A percentile compares a stretch with the other conserved stretches of the same genome.
These are phyloP conservation scores for Rhodamnia rubescens DNA, from an alignment of 345 rosid genomes.

Conservation along the genomic window DNA sequence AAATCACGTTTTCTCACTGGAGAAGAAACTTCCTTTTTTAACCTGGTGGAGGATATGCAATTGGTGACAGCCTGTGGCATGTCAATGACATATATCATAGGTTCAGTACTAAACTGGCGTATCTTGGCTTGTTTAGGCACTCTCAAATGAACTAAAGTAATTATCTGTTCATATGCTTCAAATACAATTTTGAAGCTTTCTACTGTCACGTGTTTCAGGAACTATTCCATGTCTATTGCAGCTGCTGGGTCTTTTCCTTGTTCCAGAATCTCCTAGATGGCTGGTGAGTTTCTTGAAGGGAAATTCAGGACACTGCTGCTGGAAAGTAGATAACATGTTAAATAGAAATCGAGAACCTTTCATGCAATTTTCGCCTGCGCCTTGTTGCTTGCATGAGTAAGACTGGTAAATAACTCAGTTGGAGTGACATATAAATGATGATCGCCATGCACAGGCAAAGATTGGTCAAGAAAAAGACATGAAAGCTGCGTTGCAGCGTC, in stretches of 20 bases:
- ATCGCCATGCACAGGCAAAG: constrained; percentile 15
- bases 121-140: constrained; percentile 17
- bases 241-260: constrained; percentile 10
- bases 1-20: background rate
- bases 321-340: background rate
- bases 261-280: constrained; percentile 31
- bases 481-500: constrained; percentile 5
- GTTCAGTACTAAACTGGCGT: constrained; percentile 21
- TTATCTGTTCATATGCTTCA: background rate
- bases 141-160: background rate
- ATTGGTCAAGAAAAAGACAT: constrained; percentile 15
- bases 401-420: background rate
- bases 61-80: constrained; percentile 10
- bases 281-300: constrained; percentile 9
- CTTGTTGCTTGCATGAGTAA: background rate
- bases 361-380: background rate
- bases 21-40: background rate
- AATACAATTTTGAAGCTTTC: background rate
- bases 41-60: background rate
- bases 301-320: background rate
- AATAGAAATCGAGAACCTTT: background rate
- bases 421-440: background rate
- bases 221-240: constrained; percentile 10
- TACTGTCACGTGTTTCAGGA: constrained; percentile 1
- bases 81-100: constrained; percentile 10